These are phyloP conservation scores for Fusarium acutatum DNA, from an alignment of 2,329 filamentous ascomycete genomes.

Conservation along the genomic window DNA sequence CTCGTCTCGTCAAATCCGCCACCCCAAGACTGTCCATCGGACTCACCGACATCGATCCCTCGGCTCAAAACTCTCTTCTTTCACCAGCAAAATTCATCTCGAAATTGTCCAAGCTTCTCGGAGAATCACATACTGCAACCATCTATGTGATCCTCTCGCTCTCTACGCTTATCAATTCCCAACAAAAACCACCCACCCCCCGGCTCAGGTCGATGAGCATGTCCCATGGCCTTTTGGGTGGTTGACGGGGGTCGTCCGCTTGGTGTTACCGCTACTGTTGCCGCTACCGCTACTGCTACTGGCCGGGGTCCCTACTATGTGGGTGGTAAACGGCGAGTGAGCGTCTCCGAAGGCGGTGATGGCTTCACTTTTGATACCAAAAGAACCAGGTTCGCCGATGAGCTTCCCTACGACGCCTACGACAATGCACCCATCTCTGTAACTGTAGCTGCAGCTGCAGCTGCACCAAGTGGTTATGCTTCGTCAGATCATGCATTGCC, in stretches of 20 bases:
- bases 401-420: conserved; percentile 23
- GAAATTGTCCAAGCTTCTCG: neutral
- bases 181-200: conserved; percentile 18
- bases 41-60: conserved; percentile 29
- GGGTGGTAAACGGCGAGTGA: conserved; percentile 52
- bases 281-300: conserved; percentile 25
- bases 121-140: neutral
- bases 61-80: conserved; percentile 3
- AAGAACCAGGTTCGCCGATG: conserved; percentile 34
- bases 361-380: conserved; percentile 37
- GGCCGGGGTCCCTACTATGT: conserved; percentile 42
- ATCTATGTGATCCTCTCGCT: conserved; percentile 19
- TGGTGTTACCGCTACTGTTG: conserved; percentile 36
- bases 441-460: neutral
- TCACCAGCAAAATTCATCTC: neutral
- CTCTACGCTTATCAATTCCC: conserved; percentile 21
- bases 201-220: conserved; percentile 44
- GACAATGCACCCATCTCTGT: conserved; percentile 2
- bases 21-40: conserved; percentile 15
- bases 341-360: conserved; percentile 47
- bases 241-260: conserved; percentile 45
- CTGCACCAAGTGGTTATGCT: conserved; percentile 17
- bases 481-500: neutral
- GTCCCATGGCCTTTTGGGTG: conserved; percentile 53
- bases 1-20: conserved; percentile 30